Conservation (phyloP, 129 eudicot species). For the Helianthus tuberosus region DNA sequence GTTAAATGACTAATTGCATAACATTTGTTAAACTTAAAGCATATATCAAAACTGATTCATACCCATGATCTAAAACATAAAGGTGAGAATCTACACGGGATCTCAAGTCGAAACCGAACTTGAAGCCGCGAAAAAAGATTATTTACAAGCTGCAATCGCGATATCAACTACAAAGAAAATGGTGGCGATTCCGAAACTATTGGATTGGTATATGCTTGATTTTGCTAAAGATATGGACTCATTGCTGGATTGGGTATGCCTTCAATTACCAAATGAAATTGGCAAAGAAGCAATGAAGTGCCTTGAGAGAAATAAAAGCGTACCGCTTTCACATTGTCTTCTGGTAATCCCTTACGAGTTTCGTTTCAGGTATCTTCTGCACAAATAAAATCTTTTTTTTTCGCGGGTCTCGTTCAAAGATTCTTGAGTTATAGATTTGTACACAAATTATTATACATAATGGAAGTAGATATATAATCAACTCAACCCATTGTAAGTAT, state of each 20-base stretch:
- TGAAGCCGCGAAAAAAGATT: conserved; percentile 71
- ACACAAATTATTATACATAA: conserved; percentile 40
- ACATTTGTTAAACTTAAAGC: background rate
- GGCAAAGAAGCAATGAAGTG: conserved; percentile 83
- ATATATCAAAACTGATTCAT: conserved; percentile 11
- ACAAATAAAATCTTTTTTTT: conserved; percentile 39
- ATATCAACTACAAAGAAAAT: conserved; percentile 56
- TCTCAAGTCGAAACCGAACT: conserved; percentile 73
- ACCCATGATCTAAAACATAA: conserved; percentile 31
- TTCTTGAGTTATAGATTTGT: conserved; percentile 45
- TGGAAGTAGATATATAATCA: conserved; percentile 43
- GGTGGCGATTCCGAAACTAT: conserved; percentile 71
- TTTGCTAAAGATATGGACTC: conserved; percentile 89
- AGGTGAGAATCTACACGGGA: conserved; percentile 86
- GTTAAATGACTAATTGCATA: background rate
- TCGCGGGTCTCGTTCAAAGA: conserved; percentile 1
- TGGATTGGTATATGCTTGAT: conserved; percentile 93
- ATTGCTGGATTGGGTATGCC: conserved; percentile 89
- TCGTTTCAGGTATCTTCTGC: conserved; percentile 83
- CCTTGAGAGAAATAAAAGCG: conserved; percentile 60
- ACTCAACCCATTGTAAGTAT: conserved; percentile 34
- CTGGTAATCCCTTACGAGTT: conserved; percentile 78
- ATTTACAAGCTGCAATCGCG: conserved; percentile 77
- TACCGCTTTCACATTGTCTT: conserved; percentile 51
- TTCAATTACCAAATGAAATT: conserved; percentile 71